phyloP scores from a whole-genome alignment of 1,284 basidiomycete genomes.

The Cryptococcus floricola region DNA sequence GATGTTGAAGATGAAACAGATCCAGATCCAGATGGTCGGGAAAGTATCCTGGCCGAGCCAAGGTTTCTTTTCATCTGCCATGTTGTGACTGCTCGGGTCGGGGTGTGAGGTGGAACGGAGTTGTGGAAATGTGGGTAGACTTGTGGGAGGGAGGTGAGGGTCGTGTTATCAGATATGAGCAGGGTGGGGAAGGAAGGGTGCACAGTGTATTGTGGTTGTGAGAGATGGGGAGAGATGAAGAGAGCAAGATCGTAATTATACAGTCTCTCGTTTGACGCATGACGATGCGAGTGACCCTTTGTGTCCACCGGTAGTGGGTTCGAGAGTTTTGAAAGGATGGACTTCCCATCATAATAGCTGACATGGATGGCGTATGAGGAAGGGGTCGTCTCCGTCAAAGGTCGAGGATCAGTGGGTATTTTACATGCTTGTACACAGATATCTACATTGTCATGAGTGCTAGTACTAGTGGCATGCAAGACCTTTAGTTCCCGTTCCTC shows the following conservation, averaged over 20 bases:
- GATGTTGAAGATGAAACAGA: constrained; percentile 11
- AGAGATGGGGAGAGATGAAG: background rate
- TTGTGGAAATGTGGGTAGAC: background rate
- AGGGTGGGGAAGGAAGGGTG: background rate
- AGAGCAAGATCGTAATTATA: background rate
- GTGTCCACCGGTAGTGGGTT: no score
- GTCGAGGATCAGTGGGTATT: no score
- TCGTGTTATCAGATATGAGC: background rate
- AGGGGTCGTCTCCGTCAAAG: no score
- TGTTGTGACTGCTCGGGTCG: background rate
- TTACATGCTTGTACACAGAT: no score
- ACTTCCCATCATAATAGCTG: no score
- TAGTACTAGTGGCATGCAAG: constrained; percentile 33
- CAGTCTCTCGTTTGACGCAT: no score
- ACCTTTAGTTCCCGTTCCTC: constrained; percentile 23
- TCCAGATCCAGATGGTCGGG: constrained; percentile 11
- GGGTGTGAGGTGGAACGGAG: background rate
- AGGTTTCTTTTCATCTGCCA: constrained; percentile 10
- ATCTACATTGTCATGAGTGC: no score
- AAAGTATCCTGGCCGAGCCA: constrained; percentile 7
- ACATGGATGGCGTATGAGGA: no score
- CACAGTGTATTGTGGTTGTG: background rate
- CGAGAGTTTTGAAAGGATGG: no score
- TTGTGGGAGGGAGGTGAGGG: background rate
- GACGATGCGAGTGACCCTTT: no score